Conservation (phyloP, 441 rosid genomes). For the Pelargonium exstipulatum region DNA sequence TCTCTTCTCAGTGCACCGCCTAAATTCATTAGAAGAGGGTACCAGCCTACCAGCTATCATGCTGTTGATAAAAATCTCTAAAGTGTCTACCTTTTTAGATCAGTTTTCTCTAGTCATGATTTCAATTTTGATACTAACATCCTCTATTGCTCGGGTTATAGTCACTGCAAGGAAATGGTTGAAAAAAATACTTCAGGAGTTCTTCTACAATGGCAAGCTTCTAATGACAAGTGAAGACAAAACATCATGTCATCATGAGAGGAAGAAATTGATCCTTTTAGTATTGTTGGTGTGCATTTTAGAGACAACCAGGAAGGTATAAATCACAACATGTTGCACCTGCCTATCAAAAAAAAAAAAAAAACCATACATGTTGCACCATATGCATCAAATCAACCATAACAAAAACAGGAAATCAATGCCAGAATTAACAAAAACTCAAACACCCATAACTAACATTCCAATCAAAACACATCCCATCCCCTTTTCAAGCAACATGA, state of each 20-base stretch:
- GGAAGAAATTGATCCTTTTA: not conserved
- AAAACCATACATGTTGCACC: no score
- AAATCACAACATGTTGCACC: slow-evolving; percentile 33
- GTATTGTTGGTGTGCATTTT: not conserved
- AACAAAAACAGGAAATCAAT: slow-evolving; percentile 14
- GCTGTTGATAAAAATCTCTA: not conserved
- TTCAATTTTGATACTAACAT: not conserved
- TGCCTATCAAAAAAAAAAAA: slow-evolving; percentile 5
- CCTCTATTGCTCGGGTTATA: not conserved
- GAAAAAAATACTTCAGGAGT: not conserved
- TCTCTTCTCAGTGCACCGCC: not conserved
- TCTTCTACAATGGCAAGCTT: not conserved
- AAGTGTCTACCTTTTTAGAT: not conserved
- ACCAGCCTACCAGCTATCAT: slow-evolving; percentile 1
- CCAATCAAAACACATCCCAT: slow-evolving; percentile 16
- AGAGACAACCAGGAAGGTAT: slow-evolving; percentile 14
- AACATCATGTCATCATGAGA: slow-evolving; percentile 3
- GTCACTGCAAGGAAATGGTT: no score
- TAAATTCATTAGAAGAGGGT: not conserved
- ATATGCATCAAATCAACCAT: slow-evolving; percentile 7
- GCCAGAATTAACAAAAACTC: slow-evolving; percentile 16
- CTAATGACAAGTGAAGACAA: not conserved
- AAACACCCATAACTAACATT: slow-evolving; percentile 8
- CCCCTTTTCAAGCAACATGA: slow-evolving; percentile 8
- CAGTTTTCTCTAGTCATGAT: slow-evolving; percentile 1